Percentiles rank a stretch among this genome's conserved stretches.
phyloP scores from a whole-genome alignment of 495 filamentous ascomycete species.

The Penicilliopsis zonata region DNA sequence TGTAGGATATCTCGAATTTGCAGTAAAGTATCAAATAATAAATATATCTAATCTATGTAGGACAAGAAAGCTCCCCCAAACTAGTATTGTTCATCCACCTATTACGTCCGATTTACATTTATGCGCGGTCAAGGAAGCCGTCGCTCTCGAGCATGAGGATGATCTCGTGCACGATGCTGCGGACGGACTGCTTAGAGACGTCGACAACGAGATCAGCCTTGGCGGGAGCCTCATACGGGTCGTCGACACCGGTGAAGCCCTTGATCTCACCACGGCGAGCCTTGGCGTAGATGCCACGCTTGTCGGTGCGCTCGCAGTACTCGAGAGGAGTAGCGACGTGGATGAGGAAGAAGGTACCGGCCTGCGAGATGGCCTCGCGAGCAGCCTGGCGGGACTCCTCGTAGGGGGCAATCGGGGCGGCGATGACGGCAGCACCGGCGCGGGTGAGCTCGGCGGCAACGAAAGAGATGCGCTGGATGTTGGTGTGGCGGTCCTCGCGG shows the following conservation, averaged over 20 bases:
- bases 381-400: slow-evolving; percentile 63
- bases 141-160: slow-evolving; percentile 81
- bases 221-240: slow-evolving; percentile 79
- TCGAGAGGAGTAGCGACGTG: slow-evolving; percentile 91
- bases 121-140: slow-evolving; percentile 48
- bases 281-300: slow-evolving; percentile 76
- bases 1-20: too few species aligned
- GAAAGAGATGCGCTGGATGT: slow-evolving; percentile 94
- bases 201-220: slow-evolving; percentile 83
- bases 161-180: slow-evolving; percentile 95
- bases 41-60: too few species aligned
- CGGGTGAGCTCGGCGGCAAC: slow-evolving; percentile 90
- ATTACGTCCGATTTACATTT: too few species aligned
- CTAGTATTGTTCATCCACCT: too few species aligned
- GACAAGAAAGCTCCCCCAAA: too few species aligned
- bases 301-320: slow-evolving; percentile 89
- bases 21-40: too few species aligned
- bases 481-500: slow-evolving; percentile 83
- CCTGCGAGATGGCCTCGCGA: slow-evolving; percentile 71
- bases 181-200: slow-evolving; percentile 69
- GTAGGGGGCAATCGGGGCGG: slow-evolving; percentile 93
- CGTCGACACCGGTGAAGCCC: slow-evolving; percentile 97
- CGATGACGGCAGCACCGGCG: slow-evolving; percentile 89
- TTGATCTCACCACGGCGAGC: slow-evolving; percentile 88
- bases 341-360: slow-evolving; percentile 83